These are phyloP conservation scores for Coleophoma crateriformis DNA, from an alignment of 2,329 filamentous ascomycete species.

Conservation along the genomic window DNA sequence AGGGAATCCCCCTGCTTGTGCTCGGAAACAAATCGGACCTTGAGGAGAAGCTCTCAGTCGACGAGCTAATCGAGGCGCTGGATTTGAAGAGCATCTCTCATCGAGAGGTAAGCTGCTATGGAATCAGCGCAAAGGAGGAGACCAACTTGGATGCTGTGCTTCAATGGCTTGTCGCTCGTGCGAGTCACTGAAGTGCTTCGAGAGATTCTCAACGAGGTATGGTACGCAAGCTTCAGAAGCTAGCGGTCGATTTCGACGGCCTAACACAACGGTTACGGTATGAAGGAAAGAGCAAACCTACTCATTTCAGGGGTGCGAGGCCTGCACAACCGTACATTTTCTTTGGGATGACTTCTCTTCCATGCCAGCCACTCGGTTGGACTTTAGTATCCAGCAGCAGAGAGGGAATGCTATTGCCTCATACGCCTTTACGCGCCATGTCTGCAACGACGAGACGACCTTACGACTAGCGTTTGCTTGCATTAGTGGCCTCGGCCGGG, in stretches of 20 bases:
- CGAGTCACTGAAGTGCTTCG: conserved; percentile 50
- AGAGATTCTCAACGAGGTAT: no score
- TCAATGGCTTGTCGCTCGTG: conserved; percentile 91
- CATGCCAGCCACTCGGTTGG: neutral
- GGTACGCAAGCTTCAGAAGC: no score
- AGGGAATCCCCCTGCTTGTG: conserved; percentile 87
- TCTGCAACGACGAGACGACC: conserved; percentile 21
- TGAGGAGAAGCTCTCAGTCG: conserved; percentile 82
- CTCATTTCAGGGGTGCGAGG: conserved; percentile 34
- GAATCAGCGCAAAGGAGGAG: conserved; percentile 97
- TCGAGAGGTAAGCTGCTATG: conserved; percentile 96
- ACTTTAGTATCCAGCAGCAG: neutral
- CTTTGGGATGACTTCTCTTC: neutral
- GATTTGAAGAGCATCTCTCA: conserved; percentile 84
- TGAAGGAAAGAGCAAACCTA: conserved; percentile 42
- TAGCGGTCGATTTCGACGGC: neutral
- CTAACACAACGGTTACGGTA: conserved; percentile 46
- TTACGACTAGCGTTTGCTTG: conserved; percentile 15
- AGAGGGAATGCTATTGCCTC: conserved; percentile 2
- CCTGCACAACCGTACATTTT: conserved; percentile 20
- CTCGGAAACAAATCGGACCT: conserved; percentile 97
- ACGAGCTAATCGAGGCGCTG: conserved; percentile 90
- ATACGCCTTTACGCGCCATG: conserved; percentile 12
- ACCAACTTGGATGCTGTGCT: conserved; percentile 96
- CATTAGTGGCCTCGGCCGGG: conserved; percentile 8